phyloP scores from a whole-genome alignment of 1,284 basidiomycete genomes.

The Puccinia hordei region DNA sequence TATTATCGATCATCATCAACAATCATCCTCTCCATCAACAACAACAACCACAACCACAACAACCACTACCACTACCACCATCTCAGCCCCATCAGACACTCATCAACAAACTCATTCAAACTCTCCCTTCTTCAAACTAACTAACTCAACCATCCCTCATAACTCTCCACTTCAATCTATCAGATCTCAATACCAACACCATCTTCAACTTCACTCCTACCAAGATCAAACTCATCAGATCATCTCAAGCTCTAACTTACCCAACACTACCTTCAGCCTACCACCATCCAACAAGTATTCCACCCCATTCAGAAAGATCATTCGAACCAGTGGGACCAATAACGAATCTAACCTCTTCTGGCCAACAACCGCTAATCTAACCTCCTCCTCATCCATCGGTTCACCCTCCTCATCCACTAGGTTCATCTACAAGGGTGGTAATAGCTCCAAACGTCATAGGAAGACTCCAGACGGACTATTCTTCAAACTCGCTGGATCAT shows the following conservation, averaged over 20 bases:
- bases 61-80: not conserved
- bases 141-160: not conserved
- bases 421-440: not conserved
- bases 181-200: not conserved
- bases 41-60: not conserved
- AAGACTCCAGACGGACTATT: not conserved
- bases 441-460: not conserved
- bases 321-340: not conserved
- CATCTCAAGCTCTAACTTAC: not conserved
- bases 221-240: not conserved
- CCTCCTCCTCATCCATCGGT: not conserved
- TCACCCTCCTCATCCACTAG: slow-evolving; percentile 8
- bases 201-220: not conserved
- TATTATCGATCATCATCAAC: no score
- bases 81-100: not conserved
- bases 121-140: not conserved
- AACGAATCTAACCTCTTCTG: slow-evolving; percentile 19
- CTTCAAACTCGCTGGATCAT: not conserved
- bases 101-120: not conserved
- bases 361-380: not conserved
- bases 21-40: not conserved
- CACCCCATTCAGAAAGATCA: slow-evolving; percentile 19
- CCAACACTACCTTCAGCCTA: slow-evolving; percentile 6
- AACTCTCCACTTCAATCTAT: not conserved
- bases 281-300: not conserved